Conservation (phyloP, 129 eudicot species). For the Saussurea involucrata region DNA sequence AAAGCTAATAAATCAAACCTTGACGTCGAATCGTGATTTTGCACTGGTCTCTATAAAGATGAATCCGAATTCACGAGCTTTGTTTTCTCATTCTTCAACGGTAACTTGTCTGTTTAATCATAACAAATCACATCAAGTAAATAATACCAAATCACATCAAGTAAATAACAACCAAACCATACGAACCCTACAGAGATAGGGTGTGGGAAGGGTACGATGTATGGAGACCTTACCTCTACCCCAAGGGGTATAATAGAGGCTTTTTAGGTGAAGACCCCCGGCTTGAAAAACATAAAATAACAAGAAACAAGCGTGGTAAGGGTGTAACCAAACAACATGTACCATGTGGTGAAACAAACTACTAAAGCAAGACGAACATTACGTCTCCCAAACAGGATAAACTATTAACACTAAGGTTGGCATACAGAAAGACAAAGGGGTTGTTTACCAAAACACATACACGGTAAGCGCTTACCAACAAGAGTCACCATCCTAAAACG, state of each 20-base stretch:
- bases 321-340: no score
- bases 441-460: no score
- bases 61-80: constrained; percentile 58
- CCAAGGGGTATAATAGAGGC: no score
- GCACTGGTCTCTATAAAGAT: constrained; percentile 91
- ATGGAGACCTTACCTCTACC: no score
- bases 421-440: no score
- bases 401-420: no score
- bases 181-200: background rate
- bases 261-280: background rate
- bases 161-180: background rate
- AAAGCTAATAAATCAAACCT: constrained; percentile 34
- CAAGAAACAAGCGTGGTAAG: background rate
- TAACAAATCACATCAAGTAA: background rate
- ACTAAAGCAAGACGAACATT: no score
- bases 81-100: constrained; percentile 62
- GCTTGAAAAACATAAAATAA: background rate
- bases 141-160: background rate
- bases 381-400: no score
- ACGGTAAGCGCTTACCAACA: no score
- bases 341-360: no score
- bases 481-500: background rate
- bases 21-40: constrained; percentile 76
- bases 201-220: no score
- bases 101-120: constrained; percentile 65